Evolutionary conservation across 768 basidiomycete genomes (phyloP).

Genomic region (Amylocystis lapponica): DNA sequence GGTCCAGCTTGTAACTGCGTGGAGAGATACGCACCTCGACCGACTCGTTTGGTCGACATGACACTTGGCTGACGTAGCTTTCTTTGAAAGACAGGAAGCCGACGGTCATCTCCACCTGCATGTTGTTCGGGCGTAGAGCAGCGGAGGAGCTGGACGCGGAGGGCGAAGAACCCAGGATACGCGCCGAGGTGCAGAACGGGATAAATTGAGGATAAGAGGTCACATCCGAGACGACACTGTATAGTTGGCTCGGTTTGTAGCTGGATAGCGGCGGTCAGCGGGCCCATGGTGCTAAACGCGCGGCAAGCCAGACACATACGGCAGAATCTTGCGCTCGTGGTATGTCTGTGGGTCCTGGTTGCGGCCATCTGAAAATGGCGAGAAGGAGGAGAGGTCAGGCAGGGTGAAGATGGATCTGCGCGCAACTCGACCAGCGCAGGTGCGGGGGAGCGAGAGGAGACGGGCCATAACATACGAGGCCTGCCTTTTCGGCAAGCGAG

Average conservation of each 20-base stretch:
- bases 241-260: conserved; percentile 74
- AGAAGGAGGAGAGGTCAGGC: conserved; percentile 41
- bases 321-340: conserved; percentile 80
- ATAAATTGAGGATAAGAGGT: conserved; percentile 81
- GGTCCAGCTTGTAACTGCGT: no score
- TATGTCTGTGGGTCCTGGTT: conserved; percentile 56
- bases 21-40: conserved; percentile 58
- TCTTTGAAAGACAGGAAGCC: conserved; percentile 87
- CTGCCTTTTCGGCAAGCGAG: conserved; percentile 51
- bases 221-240: conserved; percentile 83
- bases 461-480: conserved; percentile 39
- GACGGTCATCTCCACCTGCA: conserved; percentile 84
- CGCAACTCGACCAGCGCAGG: conserved; percentile 53
- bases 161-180: conserved; percentile 42
- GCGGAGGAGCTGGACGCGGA: conserved; percentile 37
- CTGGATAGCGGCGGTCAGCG: conserved; percentile 34
- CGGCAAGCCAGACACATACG: conserved; percentile 49
- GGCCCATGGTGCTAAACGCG: conserved; percentile 7
- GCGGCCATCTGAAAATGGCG: conserved; percentile 28
- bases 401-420: conserved; percentile 29
- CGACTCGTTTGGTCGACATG: conserved; percentile 67
- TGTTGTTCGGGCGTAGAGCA: conserved; percentile 27
- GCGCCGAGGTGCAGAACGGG: conserved; percentile 80
- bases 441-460: conserved; percentile 2
- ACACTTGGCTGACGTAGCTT: conserved; percentile 82